Percentiles rank a stretch among this genome's conserved stretches.
phyloP scores from a whole-genome alignment of 179 eudicot genomes.

The Carnegiea gigantea region DNA sequence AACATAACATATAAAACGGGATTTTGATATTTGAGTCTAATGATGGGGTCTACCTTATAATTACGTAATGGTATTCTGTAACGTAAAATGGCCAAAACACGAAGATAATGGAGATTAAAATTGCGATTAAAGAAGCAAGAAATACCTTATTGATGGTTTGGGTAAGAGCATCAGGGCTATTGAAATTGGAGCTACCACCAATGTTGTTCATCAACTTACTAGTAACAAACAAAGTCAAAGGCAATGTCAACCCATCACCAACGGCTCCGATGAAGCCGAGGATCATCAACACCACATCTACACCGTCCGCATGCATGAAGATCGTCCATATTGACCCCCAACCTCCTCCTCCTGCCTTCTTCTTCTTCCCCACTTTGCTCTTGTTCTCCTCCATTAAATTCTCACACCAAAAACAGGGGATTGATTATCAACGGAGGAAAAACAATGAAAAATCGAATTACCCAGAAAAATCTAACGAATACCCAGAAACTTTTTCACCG shows the following conservation, averaged over 20 bases:
- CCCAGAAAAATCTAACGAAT: background rate
- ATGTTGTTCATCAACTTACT: conserved; percentile 72
- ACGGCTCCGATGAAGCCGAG: conserved; percentile 69
- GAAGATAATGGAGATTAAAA: background rate
- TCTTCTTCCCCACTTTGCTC: conserved; percentile 18
- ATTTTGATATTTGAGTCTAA: no score
- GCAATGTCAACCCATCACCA: conserved; percentile 80
- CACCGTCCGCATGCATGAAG: conserved; percentile 86
- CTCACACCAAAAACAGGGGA: background rate
- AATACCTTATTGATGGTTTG: conserved; percentile 55
- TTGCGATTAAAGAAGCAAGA: background rate
- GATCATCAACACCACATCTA: conserved; percentile 58
- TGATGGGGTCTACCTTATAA: no score
- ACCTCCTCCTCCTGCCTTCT: conserved; percentile 22
- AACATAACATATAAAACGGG: no score
- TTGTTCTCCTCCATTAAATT: conserved; percentile 8
- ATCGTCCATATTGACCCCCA: conserved; percentile 50
- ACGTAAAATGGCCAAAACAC: background rate
- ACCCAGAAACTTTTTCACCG: background rate
- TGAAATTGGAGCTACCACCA: conserved; percentile 36
- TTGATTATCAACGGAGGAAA: background rate
- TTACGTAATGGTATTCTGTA: no score
- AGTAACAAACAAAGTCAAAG: conserved; percentile 51
- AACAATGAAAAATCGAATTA: background rate
- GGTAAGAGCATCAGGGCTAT: conserved; percentile 25